Percentiles rank a stretch among this genome's conserved stretches.
phyloP scores from a whole-genome alignment of 257 asterid genomes.

The Gynochthodes officinalis region DNA sequence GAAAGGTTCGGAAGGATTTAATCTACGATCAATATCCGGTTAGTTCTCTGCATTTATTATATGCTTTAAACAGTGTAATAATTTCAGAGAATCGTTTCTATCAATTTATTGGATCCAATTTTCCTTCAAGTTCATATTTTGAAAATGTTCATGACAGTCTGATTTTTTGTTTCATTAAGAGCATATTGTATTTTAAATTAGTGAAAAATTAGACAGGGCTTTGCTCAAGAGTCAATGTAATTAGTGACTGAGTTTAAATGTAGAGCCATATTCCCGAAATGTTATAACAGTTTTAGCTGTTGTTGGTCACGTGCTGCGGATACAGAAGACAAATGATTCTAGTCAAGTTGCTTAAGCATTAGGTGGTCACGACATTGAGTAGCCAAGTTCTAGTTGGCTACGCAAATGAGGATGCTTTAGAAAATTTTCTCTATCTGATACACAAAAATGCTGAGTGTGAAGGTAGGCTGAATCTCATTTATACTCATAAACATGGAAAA shows the following conservation, averaged over 20 bases:
- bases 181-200: background rate
- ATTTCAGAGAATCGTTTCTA: background rate
- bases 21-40: slow-evolving; percentile 87
- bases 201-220: background rate
- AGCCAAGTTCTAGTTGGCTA: background rate
- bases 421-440: background rate
- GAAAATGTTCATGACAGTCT: background rate
- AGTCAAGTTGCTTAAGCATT: background rate
- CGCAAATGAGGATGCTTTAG: background rate
- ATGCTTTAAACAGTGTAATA: background rate
- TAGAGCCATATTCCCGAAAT: background rate
- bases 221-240: background rate
- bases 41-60: slow-evolving; percentile 19
- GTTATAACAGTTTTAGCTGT: background rate
- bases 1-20: slow-evolving; percentile 81
- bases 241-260: background rate
- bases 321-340: background rate
- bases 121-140: background rate
- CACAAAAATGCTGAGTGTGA: background rate
- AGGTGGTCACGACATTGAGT: background rate
- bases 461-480: background rate
- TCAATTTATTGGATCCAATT: background rate
- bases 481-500: too few relatives aligned
- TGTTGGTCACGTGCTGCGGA: background rate
- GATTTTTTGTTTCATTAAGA: background rate